Percentiles rank a stretch among this genome's conserved stretches.
These are phyloP conservation scores for Corchorus capsularis DNA, from an alignment of 345 rosid genomes.

Conservation along the genomic window DNA sequence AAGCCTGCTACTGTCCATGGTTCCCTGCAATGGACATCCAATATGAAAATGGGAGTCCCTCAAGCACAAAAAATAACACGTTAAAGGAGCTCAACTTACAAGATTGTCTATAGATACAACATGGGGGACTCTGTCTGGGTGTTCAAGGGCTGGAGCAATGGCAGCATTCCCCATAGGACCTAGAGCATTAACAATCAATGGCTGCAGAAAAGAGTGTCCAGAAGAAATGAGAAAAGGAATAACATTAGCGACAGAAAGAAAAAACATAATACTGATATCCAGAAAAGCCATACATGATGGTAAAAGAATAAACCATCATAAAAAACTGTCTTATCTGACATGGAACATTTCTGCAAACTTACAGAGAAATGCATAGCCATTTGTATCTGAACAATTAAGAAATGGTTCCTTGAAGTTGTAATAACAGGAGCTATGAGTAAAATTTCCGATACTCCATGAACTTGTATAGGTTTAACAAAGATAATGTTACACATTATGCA, in stretches of 20 bases:
- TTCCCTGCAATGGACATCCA: constrained; percentile 33
- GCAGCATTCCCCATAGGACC: constrained; percentile 41
- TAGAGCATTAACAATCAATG: constrained; percentile 44
- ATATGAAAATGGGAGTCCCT: constrained; percentile 16
- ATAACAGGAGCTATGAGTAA: not conserved
- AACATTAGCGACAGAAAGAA: not conserved
- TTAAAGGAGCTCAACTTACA: constrained; percentile 31
- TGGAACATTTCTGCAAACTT: not conserved
- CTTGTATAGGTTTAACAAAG: not conserved
- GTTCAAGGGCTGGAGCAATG: constrained; percentile 39
- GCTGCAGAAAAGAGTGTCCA: constrained; percentile 32
- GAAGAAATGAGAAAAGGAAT: constrained; percentile 5
- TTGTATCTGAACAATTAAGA: not conserved
- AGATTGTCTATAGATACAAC: constrained; percentile 40
- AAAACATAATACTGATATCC: not conserved
- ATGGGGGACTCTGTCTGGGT: constrained; percentile 42
- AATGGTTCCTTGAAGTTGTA: not conserved
- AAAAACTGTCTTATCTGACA: not conserved
- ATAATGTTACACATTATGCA: not conserved
- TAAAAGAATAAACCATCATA: not conserved
- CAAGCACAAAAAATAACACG: constrained; percentile 12
- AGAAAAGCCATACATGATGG: not conserved
- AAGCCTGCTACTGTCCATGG: constrained; percentile 44
- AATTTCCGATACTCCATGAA: not conserved
- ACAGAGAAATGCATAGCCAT: not conserved